Conservation (phyloP, 257 asterid genomes). For the Cruciata laevipes region DNA sequence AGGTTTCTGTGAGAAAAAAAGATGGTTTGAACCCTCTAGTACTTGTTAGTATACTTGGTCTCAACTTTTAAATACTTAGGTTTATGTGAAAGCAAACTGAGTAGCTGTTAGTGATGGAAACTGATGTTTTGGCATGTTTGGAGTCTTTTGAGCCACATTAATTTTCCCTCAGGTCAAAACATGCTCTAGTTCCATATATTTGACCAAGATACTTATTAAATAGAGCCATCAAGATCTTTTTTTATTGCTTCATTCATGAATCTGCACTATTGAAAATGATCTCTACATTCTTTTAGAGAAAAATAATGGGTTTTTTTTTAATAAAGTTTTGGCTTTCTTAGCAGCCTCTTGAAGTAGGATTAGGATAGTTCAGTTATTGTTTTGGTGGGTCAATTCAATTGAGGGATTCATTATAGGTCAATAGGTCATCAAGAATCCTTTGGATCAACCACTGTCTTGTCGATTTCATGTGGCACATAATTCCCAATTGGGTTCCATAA, state of each 20-base stretch:
- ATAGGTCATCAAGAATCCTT: neutral
- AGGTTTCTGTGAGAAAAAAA: slow-evolving; percentile 46
- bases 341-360: neutral
- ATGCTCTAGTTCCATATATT: neutral
- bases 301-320: neutral
- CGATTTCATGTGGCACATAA: neutral
- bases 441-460: neutral
- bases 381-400: neutral
- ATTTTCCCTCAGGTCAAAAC: neutral
- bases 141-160: slow-evolving; percentile 3
- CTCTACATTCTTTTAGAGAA: neutral
- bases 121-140: neutral
- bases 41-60: neutral
- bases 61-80: neutral
- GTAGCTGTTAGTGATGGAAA: neutral
- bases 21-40: slow-evolving; percentile 27
- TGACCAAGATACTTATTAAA: neutral
- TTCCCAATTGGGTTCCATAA: neutral
- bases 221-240: neutral
- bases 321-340: neutral
- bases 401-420: neutral
- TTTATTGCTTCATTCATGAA: neutral
- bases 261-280: neutral
- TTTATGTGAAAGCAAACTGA: neutral
- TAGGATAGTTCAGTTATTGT: neutral